These are phyloP conservation scores for Leersia perrieri DNA, from an alignment of 176 grass and related monocot genomes.

Conservation along the genomic window DNA sequence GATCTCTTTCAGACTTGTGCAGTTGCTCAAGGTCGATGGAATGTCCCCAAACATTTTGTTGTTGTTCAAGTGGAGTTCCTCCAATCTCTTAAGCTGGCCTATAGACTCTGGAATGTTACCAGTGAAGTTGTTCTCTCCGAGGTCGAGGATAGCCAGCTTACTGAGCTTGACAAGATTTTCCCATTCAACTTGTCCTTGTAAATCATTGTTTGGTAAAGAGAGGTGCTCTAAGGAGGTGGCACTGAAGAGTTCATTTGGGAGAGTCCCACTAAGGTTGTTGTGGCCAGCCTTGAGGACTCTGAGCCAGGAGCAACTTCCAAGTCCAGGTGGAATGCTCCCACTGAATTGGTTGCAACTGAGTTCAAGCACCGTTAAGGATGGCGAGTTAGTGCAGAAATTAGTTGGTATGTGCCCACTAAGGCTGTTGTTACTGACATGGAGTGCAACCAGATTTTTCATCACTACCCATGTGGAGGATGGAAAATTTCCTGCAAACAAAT, in stretches of 20 bases:
- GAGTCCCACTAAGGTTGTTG: slow-evolving; percentile 34
- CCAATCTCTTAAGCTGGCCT: slow-evolving; percentile 8
- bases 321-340: slow-evolving; percentile 17
- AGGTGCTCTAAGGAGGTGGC: slow-evolving; percentile 25
- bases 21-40: background rate
- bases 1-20: too few relatives aligned
- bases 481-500: slow-evolving; percentile 12
- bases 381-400: background rate
- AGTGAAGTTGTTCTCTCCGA: background rate
- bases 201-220: slow-evolving; percentile 34
- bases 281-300: slow-evolving; percentile 26
- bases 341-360: slow-evolving; percentile 38
- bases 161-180: background rate
- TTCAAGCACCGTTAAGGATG: slow-evolving; percentile 23
- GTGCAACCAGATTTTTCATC: too few relatives aligned
- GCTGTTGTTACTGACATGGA: slow-evolving; percentile 33
- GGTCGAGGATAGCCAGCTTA: slow-evolving; percentile 24
- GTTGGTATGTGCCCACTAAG: slow-evolving; percentile 25
- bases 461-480: background rate
- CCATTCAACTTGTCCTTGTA: slow-evolving; percentile 14
- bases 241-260: slow-evolving; percentile 36
- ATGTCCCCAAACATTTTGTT: slow-evolving; percentile 25
- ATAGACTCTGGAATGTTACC: slow-evolving; percentile 17
- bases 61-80: background rate
- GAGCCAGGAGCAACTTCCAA: slow-evolving; percentile 32